A percentile compares a stretch with the other conserved stretches of the same genome.
phyloP scores from a whole-genome alignment of 2,329 filamentous ascomycete genomes.

The Tympanopsis confertula region DNA sequence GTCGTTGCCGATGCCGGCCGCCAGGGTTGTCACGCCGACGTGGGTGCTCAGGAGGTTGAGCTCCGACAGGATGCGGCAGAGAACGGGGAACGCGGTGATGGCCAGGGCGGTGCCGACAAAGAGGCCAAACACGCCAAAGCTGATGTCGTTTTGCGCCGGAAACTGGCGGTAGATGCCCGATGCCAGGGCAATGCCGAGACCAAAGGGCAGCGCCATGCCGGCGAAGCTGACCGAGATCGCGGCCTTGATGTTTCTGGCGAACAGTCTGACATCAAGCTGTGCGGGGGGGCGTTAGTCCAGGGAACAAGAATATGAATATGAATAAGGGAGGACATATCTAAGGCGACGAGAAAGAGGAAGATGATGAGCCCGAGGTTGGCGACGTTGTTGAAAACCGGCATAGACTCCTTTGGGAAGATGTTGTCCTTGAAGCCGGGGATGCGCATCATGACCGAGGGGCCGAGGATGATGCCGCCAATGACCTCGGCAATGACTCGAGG shows the following conservation, averaged over 20 bases:
- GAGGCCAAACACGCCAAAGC: conserved; percentile 23
- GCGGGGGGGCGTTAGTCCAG: neutral
- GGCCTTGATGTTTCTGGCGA: conserved; percentile 54
- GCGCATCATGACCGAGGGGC: conserved; percentile 61
- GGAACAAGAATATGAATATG: neutral
- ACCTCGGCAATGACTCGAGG: conserved; percentile 65
- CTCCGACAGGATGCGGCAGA: conserved; percentile 87
- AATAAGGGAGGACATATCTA: conserved; percentile 31
- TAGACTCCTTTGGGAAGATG: conserved; percentile 52
- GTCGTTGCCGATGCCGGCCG: conserved; percentile 87
- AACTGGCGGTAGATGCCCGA: conserved; percentile 60
- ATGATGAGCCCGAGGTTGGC: conserved; percentile 58
- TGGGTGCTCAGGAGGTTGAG: conserved; percentile 73
- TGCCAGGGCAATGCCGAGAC: conserved; percentile 52
- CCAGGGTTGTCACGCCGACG: conserved; percentile 79
- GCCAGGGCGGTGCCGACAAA: conserved; percentile 91
- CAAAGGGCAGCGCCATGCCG: conserved; percentile 62
- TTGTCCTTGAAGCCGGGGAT: conserved; percentile 52
- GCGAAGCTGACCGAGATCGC: conserved; percentile 52
- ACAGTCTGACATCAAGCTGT: conserved; percentile 48
- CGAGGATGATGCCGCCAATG: conserved; percentile 57
- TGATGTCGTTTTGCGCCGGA: conserved; percentile 10
- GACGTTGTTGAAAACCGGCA: conserved; percentile 50
- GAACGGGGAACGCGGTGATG: conserved; percentile 82
- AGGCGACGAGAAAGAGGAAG: conserved; percentile 59